A percentile compares a stretch with the other conserved stretches of the same genome.
Evolutionary conservation across 2,329 filamentous ascomycete species (phyloP).

Genomic region (Arachnomyces sp.): DNA sequence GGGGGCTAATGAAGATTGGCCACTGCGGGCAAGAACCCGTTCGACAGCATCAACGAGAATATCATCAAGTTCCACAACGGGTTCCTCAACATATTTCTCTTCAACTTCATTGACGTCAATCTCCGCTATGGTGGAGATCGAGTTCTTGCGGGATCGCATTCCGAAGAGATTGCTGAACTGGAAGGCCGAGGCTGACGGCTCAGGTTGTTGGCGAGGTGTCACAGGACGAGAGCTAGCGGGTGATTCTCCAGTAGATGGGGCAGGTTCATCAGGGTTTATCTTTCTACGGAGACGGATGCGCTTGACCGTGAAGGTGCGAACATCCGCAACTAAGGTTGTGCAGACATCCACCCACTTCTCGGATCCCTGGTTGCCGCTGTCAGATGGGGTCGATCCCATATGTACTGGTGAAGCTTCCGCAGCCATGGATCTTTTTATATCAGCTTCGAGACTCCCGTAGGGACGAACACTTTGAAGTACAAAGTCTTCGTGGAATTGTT

Average conservation of each 20-base stretch:
- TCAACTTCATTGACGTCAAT: constrained; percentile 28
- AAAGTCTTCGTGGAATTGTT: constrained; percentile 51
- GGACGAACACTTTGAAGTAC: constrained; percentile 50
- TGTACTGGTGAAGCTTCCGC: constrained; percentile 40
- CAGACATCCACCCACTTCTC: constrained; percentile 50
- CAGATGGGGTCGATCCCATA: constrained; percentile 25
- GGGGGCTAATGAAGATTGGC: constrained; percentile 32
- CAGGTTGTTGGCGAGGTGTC: constrained; percentile 20
- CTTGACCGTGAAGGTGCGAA: constrained; percentile 46
- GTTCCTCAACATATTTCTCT: constrained; percentile 46
- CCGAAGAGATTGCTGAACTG: constrained; percentile 22
- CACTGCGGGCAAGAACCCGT: constrained; percentile 42
- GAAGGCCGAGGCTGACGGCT: constrained; percentile 17
- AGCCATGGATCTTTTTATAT: constrained; percentile 50
- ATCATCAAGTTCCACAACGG: constrained; percentile 50
- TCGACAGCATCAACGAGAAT: constrained; percentile 51
- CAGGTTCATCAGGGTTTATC: constrained; percentile 23
- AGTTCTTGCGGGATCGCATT: constrained; percentile 18
- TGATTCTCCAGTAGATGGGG: constrained; percentile 17
- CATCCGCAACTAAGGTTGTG: constrained; percentile 49
- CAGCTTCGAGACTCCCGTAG: constrained; percentile 43
- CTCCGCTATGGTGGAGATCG: constrained; percentile 13
- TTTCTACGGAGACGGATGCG: constrained; percentile 46
- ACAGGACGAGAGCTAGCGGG: constrained; percentile 15
- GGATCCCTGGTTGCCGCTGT: constrained; percentile 21